phyloP scores from a whole-genome alignment of 257 asterid species.

The Prunella vulgaris region DNA sequence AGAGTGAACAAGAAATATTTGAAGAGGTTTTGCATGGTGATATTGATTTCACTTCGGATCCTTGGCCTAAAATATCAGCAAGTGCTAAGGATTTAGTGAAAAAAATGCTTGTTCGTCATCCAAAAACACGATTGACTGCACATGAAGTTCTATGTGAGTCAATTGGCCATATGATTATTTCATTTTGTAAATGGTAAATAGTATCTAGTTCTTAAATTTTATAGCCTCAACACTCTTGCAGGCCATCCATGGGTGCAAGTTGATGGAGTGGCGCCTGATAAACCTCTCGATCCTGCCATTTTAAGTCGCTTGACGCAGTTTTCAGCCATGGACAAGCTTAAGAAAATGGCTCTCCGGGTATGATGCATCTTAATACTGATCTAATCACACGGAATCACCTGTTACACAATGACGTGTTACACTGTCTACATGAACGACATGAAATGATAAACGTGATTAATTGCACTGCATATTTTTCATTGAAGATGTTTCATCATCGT shows the following conservation, averaged over 20 bases:
- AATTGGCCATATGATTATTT: too few species aligned
- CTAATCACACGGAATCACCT: background rate
- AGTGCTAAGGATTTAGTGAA: conserved; percentile 62
- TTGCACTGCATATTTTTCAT: too few species aligned
- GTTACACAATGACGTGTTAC: too few species aligned
- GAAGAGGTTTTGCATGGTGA: conserved; percentile 56
- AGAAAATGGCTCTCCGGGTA: conserved; percentile 59
- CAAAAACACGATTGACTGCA: conserved; percentile 45
- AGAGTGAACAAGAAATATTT: conserved; percentile 66
- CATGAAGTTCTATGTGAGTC: conserved; percentile 73
- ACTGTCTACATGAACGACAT: too few species aligned
- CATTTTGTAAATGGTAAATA: too few species aligned
- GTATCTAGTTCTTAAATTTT: background rate
- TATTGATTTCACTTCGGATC: conserved; percentile 58
- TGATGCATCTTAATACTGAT: background rate
- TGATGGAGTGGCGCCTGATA: conserved; percentile 78
- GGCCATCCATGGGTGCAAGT: conserved; percentile 84
- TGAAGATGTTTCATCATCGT: too few species aligned
- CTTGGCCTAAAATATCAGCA: conserved; percentile 69
- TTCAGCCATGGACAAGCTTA: conserved; percentile 56
- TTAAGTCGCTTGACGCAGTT: conserved; percentile 54
- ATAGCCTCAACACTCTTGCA: conserved; percentile 17
- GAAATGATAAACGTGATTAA: too few species aligned
- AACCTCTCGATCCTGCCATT: conserved; percentile 77
- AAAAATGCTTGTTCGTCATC: conserved; percentile 58